Evolutionary conservation across 164 flowering plant species (phyloP), one percentile per base, ranked within the genome.

Genomic region (Sextonia rubra): DNA sequence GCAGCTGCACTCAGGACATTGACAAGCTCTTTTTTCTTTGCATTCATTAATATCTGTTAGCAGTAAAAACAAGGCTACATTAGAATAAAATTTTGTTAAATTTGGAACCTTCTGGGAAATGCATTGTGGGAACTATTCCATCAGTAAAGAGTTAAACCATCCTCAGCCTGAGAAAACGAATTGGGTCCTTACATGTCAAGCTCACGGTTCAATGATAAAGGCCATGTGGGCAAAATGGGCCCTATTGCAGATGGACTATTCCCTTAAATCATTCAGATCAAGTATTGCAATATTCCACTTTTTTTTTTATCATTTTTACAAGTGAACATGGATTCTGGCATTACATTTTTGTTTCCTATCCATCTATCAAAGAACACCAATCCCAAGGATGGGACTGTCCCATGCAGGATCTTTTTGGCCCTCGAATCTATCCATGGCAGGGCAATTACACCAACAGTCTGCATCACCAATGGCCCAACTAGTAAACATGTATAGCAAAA

Each of bases 1-100:
- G 83, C 98, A 93, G 79, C 83, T 82, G 86, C 98, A 93, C 76
- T 84, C 88, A 52, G 94, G 79, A 84, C 98, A 93, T 75, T 90
- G 94, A 75, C 98, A 93, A 29, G 91, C 97, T 75, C 80, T 89
- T 78, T 81, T 91, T 67, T 90, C 92, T 78, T 90, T 86, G 90
- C 98, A 93, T 80, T 93, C 98, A 84, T 93, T 87, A 68, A 93
- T 64, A 86, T 93, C 98, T 93, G 86, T 64, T 55, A 47, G 62
- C 7, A 62, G 44, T 58, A 69, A 69, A 62, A 69, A 48, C 69
- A 69, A 52, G 20, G 58, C 18, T 11, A 49, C 17, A 22, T 55
- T 8, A 47, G 44, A 64, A 64, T 24, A 25, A 25, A 64, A 18
- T 63, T 24, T 24, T 8, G 44, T 63, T 25, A 24, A 26, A 25